phyloP scores from a whole-genome alignment of 2,329 filamentous ascomycete species.

The Fusarium robinianum region DNA sequence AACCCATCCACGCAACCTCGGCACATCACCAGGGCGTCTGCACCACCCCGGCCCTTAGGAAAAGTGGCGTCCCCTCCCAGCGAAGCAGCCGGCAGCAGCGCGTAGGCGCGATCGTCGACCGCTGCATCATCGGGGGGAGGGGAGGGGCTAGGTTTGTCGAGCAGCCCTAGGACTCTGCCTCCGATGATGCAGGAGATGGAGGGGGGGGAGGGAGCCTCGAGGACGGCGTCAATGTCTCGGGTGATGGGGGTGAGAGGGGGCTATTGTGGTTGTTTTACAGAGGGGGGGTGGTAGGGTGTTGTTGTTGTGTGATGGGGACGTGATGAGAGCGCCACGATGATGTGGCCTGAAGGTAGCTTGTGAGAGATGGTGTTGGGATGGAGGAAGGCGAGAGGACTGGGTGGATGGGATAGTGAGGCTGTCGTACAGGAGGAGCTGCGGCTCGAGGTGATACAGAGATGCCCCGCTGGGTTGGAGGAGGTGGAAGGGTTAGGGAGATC shows the following conservation, averaged over 20 bases:
- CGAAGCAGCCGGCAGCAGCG: no score
- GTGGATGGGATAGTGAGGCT: no score
- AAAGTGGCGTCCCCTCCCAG: constrained; percentile 8
- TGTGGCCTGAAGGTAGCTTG: no score
- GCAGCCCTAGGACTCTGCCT: constrained; percentile 6
- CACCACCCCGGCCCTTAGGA: constrained; percentile 16
- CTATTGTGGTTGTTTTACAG: constrained; percentile 7
- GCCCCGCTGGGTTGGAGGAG: constrained; percentile 6
- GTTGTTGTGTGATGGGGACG: background rate
- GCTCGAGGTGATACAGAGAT: constrained; percentile 23
- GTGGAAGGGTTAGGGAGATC: constrained; percentile 18
- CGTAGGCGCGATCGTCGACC: no score
- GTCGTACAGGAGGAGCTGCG: constrained; percentile 13
- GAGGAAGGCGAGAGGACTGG: background rate
- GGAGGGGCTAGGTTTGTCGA: no score
- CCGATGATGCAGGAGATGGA: constrained; percentile 18
- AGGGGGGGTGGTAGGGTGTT: background rate
- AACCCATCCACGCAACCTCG: constrained; percentile 55
- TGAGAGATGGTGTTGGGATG: background rate
- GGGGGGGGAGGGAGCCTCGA: constrained; percentile 10
- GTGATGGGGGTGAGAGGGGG: constrained; percentile 1
- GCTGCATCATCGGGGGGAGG: constrained; percentile 32
- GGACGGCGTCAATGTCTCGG: constrained; percentile 32
- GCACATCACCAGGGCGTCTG: constrained; percentile 21
- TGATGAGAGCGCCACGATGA: constrained; percentile 25